These are phyloP conservation scores for Scleroderma bovista DNA, from an alignment of 768 basidiomycete genomes.

Conservation along the genomic window DNA sequence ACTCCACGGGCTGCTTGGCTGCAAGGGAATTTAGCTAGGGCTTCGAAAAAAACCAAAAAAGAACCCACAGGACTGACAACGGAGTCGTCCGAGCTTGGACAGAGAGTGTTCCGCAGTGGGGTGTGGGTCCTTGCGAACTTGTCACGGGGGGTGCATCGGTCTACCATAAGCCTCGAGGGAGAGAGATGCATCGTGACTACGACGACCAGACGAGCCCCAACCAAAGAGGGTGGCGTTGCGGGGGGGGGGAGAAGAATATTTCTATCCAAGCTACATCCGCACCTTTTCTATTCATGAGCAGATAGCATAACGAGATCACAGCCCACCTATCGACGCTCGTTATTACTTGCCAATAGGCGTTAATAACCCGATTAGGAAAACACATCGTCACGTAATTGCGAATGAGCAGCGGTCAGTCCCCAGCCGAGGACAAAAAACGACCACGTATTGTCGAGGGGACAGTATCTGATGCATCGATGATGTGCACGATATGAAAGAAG, in stretches of 20 bases:
- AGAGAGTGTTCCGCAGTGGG: constrained; percentile 21
- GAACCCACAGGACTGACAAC: constrained; percentile 16
- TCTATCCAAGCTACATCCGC: neutral
- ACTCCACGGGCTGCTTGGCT: constrained; percentile 15
- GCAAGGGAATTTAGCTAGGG: neutral
- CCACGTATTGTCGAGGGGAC: constrained; percentile 13
- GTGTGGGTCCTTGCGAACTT: constrained; percentile 29
- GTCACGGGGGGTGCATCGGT: constrained; percentile 24
- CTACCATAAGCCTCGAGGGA: constrained; percentile 25
- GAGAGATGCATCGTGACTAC: constrained; percentile 13
- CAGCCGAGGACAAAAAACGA: constrained; percentile 6
- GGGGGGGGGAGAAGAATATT: neutral
- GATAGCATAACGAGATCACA: neutral
- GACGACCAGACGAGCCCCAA: constrained; percentile 1
- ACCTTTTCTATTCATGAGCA: constrained; percentile 15
- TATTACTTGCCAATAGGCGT: neutral
- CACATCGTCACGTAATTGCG: neutral
- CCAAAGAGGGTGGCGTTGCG: neutral
- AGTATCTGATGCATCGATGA: constrained; percentile 10
- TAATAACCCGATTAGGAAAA: neutral
- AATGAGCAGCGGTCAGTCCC: too few relatives aligned
- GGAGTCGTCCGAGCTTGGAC: constrained; percentile 25
- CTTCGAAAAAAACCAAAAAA: too few relatives aligned
- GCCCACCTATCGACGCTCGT: neutral
- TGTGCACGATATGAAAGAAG: constrained; percentile 13